Evolutionary conservation across 345 rosid species (phyloP).

Genomic region (Draba incana): DNA sequence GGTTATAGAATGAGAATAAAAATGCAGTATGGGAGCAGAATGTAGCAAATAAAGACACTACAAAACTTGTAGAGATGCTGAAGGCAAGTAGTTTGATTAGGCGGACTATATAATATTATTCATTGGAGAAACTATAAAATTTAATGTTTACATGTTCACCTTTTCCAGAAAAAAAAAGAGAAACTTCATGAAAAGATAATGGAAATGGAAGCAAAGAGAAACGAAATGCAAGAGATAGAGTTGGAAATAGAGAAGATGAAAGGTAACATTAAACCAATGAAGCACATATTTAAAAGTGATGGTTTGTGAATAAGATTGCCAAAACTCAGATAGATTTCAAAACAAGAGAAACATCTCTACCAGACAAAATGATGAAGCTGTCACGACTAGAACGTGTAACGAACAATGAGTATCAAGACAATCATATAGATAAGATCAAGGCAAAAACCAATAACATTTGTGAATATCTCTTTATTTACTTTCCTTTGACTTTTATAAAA

Average conservation of each 20-base stretch:
- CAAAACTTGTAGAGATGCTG: slow-evolving; percentile 59
- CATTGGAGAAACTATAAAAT: too few species aligned
- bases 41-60: slow-evolving; percentile 53
- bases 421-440: slow-evolving; percentile 65
- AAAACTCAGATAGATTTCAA: slow-evolving; percentile 44
- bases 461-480: background rate
- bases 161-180: slow-evolving; percentile 63
- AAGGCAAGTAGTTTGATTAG: slow-evolving; percentile 45
- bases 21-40: slow-evolving; percentile 64
- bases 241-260: slow-evolving; percentile 59
- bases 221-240: slow-evolving; percentile 49
- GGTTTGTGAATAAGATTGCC: slow-evolving; percentile 47
- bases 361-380: slow-evolving; percentile 46
- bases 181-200: slow-evolving; percentile 48
- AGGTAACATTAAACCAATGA: slow-evolving; percentile 55
- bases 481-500: background rate
- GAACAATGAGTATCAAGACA: slow-evolving; percentile 68
- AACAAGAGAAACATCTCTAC: slow-evolving; percentile 59
- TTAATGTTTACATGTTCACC: background rate
- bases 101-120: background rate
- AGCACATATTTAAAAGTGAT: slow-evolving; percentile 55
- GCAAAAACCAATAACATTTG: slow-evolving; percentile 33
- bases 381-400: slow-evolving; percentile 49
- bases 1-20: slow-evolving; percentile 48
- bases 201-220: slow-evolving; percentile 55